Conservation (phyloP, 2,329 filamentous ascomycete genomes). For the Boeremia exigua region DNA sequence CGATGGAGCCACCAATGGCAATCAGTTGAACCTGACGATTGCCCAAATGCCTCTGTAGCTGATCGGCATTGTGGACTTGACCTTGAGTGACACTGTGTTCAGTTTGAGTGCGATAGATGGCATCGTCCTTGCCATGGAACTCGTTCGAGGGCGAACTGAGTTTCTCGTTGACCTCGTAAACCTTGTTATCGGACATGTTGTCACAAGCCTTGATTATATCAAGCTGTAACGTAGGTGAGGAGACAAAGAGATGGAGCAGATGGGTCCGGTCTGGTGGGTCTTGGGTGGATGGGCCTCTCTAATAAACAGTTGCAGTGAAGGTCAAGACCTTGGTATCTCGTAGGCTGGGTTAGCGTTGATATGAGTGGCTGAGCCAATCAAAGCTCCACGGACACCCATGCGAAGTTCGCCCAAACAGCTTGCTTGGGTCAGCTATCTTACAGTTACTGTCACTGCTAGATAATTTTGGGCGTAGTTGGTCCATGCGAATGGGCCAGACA, state of each 20-base stretch:
- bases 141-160: constrained; percentile 6
- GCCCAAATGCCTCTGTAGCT: constrained; percentile 53
- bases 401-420: constrained; percentile 3
- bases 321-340: constrained; percentile 10
- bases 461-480: background rate
- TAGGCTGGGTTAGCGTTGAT: constrained; percentile 4
- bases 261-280: constrained; percentile 6
- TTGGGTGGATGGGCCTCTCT: background rate
- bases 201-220: background rate
- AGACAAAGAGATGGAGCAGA: constrained; percentile 7
- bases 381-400: background rate
- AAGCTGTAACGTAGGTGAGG: background rate
- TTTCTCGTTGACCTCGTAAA: constrained; percentile 17
- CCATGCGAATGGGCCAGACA: constrained; percentile 1
- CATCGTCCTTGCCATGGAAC: constrained; percentile 3
- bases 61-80: constrained; percentile 28
- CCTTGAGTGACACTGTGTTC: constrained; percentile 5
- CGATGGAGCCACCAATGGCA: constrained; percentile 42
- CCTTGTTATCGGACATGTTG: constrained; percentile 23
- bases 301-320: constrained; percentile 9
- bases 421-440: background rate
- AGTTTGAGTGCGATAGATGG: constrained; percentile 19
- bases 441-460: background rate
- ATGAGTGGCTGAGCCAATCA: constrained; percentile 1
- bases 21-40: constrained; percentile 44